A percentile compares a stretch with the other conserved stretches of the same genome.
Conservation (phyloP, 2,329 filamentous ascomycete genomes). For the Verticillium longisporum region DNA sequence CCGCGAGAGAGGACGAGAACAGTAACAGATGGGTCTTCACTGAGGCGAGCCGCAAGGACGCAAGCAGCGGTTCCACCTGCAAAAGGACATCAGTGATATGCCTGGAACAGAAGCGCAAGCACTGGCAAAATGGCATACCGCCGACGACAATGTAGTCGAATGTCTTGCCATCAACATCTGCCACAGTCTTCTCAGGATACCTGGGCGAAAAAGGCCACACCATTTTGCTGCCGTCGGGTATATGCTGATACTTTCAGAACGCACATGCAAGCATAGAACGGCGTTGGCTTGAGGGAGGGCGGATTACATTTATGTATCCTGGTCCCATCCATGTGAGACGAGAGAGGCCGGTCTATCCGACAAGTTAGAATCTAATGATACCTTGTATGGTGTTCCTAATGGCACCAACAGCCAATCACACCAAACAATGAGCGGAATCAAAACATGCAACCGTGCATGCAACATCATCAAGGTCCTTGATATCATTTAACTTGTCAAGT, state of each 20-base stretch:
- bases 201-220: constrained; percentile 18
- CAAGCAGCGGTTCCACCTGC: constrained; percentile 39
- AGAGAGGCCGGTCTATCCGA: too few species aligned
- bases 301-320: too few species aligned
- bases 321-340: too few species aligned
- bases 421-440: too few species aligned
- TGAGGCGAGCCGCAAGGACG: constrained; percentile 36
- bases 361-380: too few species aligned
- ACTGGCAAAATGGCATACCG: constrained; percentile 11
- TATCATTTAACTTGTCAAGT: too few species aligned
- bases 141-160: constrained; percentile 42
- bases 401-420: too few species aligned
- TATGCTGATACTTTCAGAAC: background rate
- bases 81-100: background rate
- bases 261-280: too few species aligned
- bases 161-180: constrained; percentile 16
- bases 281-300: too few species aligned
- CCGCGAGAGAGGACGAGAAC: constrained; percentile 32
- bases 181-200: constrained; percentile 15
- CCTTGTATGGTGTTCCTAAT: too few species aligned
- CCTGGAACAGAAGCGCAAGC: background rate
- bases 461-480: too few species aligned
- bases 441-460: too few species aligned
- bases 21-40: constrained; percentile 24
- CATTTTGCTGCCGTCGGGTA: background rate